These are phyloP conservation scores for Phytophthora rubi DNA, from an alignment of 352 stramenopile genomes.

Conservation along the genomic window DNA sequence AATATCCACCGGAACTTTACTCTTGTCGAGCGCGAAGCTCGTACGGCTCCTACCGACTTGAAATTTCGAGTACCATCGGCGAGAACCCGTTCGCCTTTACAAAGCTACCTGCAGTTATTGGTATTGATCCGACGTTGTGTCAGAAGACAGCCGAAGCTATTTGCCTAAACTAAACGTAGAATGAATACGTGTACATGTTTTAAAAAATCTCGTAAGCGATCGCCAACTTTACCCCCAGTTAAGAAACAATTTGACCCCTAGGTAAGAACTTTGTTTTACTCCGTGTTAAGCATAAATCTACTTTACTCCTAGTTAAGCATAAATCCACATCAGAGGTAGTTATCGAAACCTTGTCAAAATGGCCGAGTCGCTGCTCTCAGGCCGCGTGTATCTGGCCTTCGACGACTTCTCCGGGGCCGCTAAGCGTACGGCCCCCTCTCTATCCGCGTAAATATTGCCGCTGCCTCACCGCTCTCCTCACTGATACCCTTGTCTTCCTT, in stretches of 20 bases:
- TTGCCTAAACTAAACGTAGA: neutral
- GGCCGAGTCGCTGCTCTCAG: conserved; percentile 16
- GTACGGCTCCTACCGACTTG: neutral
- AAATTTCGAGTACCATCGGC: neutral
- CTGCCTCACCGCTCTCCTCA: neutral
- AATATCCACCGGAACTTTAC: conserved; percentile 38
- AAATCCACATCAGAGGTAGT: neutral
- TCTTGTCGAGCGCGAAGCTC: conserved; percentile 13
- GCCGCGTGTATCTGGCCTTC: conserved; percentile 65
- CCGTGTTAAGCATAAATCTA: too few species aligned
- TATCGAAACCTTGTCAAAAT: conserved; percentile 3
- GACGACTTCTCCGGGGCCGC: conserved; percentile 73
- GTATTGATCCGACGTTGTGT: neutral
- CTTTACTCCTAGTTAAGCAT: neutral
- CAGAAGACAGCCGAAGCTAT: neutral
- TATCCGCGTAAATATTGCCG: neutral
- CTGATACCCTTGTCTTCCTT: neutral
- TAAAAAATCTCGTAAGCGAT: too few species aligned
- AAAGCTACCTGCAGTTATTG: neutral
- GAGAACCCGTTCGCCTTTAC: conserved; percentile 1
- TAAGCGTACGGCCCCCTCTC: conserved; percentile 43
- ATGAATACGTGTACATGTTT: too few species aligned
- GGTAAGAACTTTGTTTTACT: too few species aligned
- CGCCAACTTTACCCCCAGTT: too few species aligned
- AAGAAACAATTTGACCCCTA: too few species aligned